Percentiles rank a stretch among this genome's conserved stretches.
Conservation (phyloP, 441 rosid genomes). For the Euphorbia celastroides region DNA sequence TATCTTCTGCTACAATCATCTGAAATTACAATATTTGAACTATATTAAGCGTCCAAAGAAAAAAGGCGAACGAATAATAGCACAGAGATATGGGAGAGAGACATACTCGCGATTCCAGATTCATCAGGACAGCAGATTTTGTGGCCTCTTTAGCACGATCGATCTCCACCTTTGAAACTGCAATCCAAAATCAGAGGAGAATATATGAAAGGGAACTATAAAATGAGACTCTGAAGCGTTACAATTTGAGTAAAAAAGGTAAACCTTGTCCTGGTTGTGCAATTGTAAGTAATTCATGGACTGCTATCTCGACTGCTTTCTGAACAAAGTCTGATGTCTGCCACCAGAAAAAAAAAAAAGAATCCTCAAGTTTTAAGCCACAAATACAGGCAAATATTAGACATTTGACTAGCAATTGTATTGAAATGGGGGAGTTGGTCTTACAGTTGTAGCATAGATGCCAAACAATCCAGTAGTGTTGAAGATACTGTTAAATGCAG, state of each 20-base stretch:
- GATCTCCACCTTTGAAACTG: constrained; percentile 58
- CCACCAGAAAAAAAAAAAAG: constrained; percentile 2
- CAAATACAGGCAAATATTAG: neutral
- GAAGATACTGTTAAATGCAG: constrained; percentile 88
- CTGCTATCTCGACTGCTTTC: constrained; percentile 62
- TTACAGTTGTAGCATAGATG: constrained; percentile 82
- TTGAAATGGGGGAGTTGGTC: constrained; percentile 21
- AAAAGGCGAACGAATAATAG: neutral
- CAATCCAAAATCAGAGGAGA: constrained; percentile 8
- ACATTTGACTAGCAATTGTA: neutral
- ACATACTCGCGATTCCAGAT: constrained; percentile 82
- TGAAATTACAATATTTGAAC: constrained; percentile 24
- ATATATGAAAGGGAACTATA: neutral
- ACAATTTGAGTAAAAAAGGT: constrained; percentile 4
- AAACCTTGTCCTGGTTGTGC: constrained; percentile 72
- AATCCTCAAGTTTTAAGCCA: constrained; percentile 6
- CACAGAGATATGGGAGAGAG: no score
- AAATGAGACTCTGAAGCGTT: neutral
- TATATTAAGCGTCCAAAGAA: neutral
- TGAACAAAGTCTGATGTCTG: constrained; percentile 68
- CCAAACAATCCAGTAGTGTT: constrained; percentile 84
- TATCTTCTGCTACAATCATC: constrained; percentile 80
- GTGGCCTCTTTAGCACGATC: constrained; percentile 77
- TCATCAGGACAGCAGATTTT: constrained; percentile 82
- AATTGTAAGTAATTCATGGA: constrained; percentile 52